Percentiles rank a stretch among this genome's conserved stretches.
phyloP scores from a whole-genome alignment of 129 eudicot genomes.

The Logfia minima region DNA sequence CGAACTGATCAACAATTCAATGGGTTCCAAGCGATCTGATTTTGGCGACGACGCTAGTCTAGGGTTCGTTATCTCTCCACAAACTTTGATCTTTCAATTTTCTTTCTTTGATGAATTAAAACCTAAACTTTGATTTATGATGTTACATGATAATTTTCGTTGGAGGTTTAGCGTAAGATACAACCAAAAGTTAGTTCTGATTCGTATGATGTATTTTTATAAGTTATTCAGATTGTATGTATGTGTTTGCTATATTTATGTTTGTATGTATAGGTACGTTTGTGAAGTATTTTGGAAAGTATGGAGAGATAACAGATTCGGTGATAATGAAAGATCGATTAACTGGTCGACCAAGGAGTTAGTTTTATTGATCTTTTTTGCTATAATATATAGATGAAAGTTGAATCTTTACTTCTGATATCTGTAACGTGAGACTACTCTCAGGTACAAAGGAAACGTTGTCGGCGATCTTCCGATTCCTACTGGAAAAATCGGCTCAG shows the following conservation, averaged over 20 bases:
- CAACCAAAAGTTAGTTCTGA: constrained; percentile 55
- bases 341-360: constrained; percentile 86
- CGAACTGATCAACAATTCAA: constrained; percentile 23
- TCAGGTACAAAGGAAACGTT: too few relatives aligned
- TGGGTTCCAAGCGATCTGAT: constrained; percentile 73
- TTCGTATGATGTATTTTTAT: neutral
- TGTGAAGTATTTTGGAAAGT: constrained; percentile 79
- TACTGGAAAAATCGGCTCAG: too few relatives aligned
- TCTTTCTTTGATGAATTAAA: neutral
- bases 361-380: too few relatives aligned
- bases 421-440: too few relatives aligned
- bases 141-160: constrained; percentile 75
- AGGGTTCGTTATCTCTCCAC: constrained; percentile 49
- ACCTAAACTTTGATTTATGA: constrained; percentile 6
- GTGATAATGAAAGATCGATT: constrained; percentile 87
- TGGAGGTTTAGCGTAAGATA: constrained; percentile 84
- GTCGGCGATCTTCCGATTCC: too few relatives aligned
- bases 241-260: neutral
- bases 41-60: constrained; percentile 91
- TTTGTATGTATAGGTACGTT: constrained; percentile 47
- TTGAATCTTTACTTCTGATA: too few relatives aligned
- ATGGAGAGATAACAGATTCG: constrained; percentile 89
- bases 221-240: neutral
- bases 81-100: neutral
- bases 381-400: too few relatives aligned